A percentile compares a stretch with the other conserved stretches of the same genome.
Evolutionary conservation across 192 early-diverging fungal genomes (phyloP).

Genomic region (Coemansia sp.): DNA sequence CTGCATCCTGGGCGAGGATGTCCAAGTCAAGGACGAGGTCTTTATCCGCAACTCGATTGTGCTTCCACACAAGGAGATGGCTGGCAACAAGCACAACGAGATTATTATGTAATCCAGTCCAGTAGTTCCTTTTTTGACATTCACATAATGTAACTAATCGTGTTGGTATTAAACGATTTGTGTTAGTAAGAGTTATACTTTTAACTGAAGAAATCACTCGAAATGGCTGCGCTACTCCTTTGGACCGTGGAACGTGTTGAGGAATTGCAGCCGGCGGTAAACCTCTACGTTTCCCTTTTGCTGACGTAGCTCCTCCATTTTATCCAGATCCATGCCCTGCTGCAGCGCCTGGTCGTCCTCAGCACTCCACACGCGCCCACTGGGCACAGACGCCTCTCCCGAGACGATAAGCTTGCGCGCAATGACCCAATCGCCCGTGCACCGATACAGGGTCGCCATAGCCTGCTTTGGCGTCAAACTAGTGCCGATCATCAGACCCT

Average conservation of each 20-base stretch:
- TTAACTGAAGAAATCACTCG: neutral
- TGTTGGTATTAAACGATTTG: neutral
- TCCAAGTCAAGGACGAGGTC: conserved; percentile 90
- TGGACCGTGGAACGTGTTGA: conserved; percentile 46
- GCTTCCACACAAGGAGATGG: conserved; percentile 96
- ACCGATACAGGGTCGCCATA: conserved; percentile 39
- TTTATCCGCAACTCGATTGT: conserved; percentile 98
- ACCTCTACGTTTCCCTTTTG: conserved; percentile 54
- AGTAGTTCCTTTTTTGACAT: neutral
- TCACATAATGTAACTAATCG: neutral
- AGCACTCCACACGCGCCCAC: conserved; percentile 36
- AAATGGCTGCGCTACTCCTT: neutral
- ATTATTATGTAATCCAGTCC: conserved; percentile 81
- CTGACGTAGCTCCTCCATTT: conserved; percentile 43
- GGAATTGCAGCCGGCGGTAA: conserved; percentile 55
- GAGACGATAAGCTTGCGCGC: conserved; percentile 41
- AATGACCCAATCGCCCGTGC: conserved; percentile 52
- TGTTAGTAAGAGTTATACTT: conserved; percentile 10
- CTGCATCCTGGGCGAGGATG: conserved; percentile 92
- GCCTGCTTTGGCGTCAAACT: conserved; percentile 34
- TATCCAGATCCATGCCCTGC: conserved; percentile 20
- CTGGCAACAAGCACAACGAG: conserved; percentile 87
- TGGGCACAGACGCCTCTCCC: conserved; percentile 17
- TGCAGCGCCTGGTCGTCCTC: conserved; percentile 37
- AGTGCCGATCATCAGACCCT: conserved; percentile 47